Percentiles rank a stretch among this genome's conserved stretches.
Conservation (phyloP, 352 stramenopile species). For the Globisporangium mamillatum region DNA sequence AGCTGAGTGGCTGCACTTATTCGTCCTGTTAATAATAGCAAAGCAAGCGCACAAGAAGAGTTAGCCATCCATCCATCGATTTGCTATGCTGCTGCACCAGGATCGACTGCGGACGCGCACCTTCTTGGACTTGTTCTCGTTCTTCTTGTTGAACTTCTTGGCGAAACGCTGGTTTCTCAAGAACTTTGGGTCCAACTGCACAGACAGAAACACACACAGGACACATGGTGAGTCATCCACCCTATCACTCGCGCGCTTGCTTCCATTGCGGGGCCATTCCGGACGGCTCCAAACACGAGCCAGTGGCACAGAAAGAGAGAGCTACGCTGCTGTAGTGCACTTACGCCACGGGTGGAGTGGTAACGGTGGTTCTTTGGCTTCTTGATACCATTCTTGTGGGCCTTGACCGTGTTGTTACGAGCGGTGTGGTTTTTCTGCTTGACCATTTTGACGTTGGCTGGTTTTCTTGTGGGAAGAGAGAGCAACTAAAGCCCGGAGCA, state of each 20-base stretch:
- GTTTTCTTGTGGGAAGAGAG: conserved; percentile 41
- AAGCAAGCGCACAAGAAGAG: conserved; percentile 10
- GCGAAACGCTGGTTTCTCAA: conserved; percentile 97
- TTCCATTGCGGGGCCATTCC: too few relatives aligned
- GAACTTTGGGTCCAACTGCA: conserved; percentile 96
- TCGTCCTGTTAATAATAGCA: conserved; percentile 13
- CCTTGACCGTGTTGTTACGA: conserved; percentile 97
- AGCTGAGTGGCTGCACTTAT: conserved; percentile 9
- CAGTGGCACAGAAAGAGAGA: background rate
- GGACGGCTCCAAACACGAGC: background rate
- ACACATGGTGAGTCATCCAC: background rate
- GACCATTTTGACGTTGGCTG: conserved; percentile 74
- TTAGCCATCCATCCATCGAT: background rate
- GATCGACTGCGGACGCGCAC: conserved; percentile 17
- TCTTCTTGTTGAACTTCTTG: conserved; percentile 97
- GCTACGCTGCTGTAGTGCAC: conserved; percentile 7
- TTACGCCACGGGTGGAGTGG: conserved; percentile 91
- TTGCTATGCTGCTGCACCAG: background rate
- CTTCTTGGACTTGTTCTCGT: conserved; percentile 68
- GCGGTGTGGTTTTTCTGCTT: conserved; percentile 98
- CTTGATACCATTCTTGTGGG: conserved; percentile 97
- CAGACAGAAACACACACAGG: background rate
- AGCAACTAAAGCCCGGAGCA: conserved; percentile 4
- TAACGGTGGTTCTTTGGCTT: conserved; percentile 96
- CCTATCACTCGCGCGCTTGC: background rate